Conservation (phyloP, 2,329 filamentous ascomycete species). For the Phyllosticta citriasiana region DNA sequence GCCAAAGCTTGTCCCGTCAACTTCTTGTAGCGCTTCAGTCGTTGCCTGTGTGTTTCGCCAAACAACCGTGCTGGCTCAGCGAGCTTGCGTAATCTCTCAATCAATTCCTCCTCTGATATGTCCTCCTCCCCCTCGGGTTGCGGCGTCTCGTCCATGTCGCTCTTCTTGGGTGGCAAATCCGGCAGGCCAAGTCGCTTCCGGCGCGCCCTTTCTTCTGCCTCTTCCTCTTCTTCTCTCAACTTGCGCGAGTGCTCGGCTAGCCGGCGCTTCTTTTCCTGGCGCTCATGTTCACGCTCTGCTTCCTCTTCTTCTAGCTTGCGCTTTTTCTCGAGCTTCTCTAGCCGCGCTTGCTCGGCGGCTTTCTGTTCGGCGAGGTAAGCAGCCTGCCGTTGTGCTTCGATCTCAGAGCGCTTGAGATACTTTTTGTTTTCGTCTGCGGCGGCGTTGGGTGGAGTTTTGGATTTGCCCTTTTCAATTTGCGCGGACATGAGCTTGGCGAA, state of each 20-base stretch:
- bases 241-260: slow-evolving; percentile 71
- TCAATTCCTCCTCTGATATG: slow-evolving; percentile 61
- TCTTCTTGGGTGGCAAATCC: slow-evolving; percentile 49
- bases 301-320: slow-evolving; percentile 85
- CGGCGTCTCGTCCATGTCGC: slow-evolving; percentile 34
- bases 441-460: slow-evolving; percentile 28
- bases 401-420: slow-evolving; percentile 74
- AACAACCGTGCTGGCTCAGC: slow-evolving; percentile 69
- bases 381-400: slow-evolving; percentile 71
- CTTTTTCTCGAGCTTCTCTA: slow-evolving; percentile 62
- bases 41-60: slow-evolving; percentile 63
- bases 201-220: slow-evolving; percentile 60
- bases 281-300: slow-evolving; percentile 53
- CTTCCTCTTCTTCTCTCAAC: slow-evolving; percentile 61
- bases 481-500: slow-evolving; percentile 90
- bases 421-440: slow-evolving; percentile 40
- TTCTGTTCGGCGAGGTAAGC: slow-evolving; percentile 77
- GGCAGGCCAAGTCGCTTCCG: slow-evolving; percentile 73
- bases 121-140: slow-evolving; percentile 44
- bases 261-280: slow-evolving; percentile 72
- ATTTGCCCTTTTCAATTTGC: slow-evolving; percentile 76
- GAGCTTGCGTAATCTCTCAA: slow-evolving; percentile 56
- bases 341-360: slow-evolving; percentile 59
- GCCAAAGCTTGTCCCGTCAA: slow-evolving; percentile 38
- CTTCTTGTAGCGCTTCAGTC: slow-evolving; percentile 61